Base-by-base conservation (phyloP, 257 asterid genomes). In the Coffea canephora region DNA sequence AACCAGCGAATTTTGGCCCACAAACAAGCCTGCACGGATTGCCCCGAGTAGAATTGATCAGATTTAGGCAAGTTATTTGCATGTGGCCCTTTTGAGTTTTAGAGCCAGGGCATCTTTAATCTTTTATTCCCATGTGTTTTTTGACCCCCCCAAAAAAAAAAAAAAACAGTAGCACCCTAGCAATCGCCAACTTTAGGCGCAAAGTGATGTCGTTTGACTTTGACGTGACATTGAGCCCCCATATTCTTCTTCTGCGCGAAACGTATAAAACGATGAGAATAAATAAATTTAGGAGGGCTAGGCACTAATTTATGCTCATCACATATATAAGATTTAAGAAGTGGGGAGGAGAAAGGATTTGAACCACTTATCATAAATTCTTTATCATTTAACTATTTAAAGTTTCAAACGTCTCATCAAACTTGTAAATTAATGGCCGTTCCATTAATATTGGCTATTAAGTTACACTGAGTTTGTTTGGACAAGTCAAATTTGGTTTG, bases 101-200 rank as follows among this genome's bases (percentile, higher is more conserved):
- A 74, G 3, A 39, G 34, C 65, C 76, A 73, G 50, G 16, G 9
- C 31, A 21, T 41, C 59, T 25, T 21, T n/a, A 59, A 52, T n/a
- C 71, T 61, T 61, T 45, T 61, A 43, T 46, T 25, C 61, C 71
- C 71, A 39, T 75, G 78, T 36, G 78, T 39, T 74, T 39, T 74
- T 12, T 31, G 12, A 52, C 57, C 31, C 39, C 27, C 27, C 27
- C 27, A 27, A 75, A 75, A 61, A 14, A 1, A 8, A 27, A 31
- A 31, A 31, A 31, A 31, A 45, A 13, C 31, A 45, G 8, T 62
- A 45, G 1, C 68, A 55, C 5, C 4, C 43, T 23, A 36, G 25
- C n/a, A 61, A 45, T 70, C 14, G 23, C 64, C 79, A 23, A 76
- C 80, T 76, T 76, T 76, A 76, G 80, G 80, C n/a, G 73, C 65